phyloP scores from a whole-genome alignment of 306 rosid species.

The Acmispon strigosus region DNA sequence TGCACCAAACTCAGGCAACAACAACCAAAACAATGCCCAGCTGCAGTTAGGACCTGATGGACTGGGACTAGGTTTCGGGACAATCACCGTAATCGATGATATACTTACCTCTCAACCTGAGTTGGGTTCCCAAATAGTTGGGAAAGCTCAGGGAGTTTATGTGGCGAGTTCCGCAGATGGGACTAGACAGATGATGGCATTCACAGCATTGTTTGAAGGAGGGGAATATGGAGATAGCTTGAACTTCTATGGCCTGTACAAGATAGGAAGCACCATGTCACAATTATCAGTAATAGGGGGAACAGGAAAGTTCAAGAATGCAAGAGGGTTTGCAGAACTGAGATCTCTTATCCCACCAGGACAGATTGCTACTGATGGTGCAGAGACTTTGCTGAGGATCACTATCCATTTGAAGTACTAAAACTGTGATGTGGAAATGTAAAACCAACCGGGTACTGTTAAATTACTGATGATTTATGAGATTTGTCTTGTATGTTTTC shows the following conservation, averaged over 20 bases:
- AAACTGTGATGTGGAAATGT: slow-evolving; percentile 3
- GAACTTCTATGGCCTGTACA: slow-evolving; percentile 67
- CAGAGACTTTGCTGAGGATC: slow-evolving; percentile 80
- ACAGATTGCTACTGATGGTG: slow-evolving; percentile 73
- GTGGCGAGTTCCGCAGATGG: slow-evolving; percentile 88
- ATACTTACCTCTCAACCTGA: slow-evolving; percentile 59
- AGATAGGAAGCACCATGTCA: slow-evolving; percentile 73
- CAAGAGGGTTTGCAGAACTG: slow-evolving; percentile 70
- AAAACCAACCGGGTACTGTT: background rate
- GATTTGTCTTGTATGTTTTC: slow-evolving; percentile 21
- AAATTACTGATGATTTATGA: background rate
- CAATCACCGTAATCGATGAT: slow-evolving; percentile 80
- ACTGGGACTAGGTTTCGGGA: slow-evolving; percentile 73
- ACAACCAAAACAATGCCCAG: slow-evolving; percentile 35
- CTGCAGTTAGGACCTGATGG: slow-evolving; percentile 62
- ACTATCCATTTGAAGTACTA: slow-evolving; percentile 50
- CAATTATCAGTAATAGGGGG: slow-evolving; percentile 72
- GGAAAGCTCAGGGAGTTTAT: slow-evolving; percentile 76
- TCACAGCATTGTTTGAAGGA: slow-evolving; percentile 82
- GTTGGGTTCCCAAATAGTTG: slow-evolving; percentile 63
- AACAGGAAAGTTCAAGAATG: slow-evolving; percentile 76
- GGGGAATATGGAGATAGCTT: slow-evolving; percentile 86
- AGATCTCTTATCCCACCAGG: slow-evolving; percentile 71
- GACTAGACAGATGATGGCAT: slow-evolving; percentile 72
- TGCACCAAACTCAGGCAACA: slow-evolving; percentile 38